Conservation (phyloP, 2,329 filamentous ascomycete genomes). For the Myriosclerotinia scirpicola region DNA sequence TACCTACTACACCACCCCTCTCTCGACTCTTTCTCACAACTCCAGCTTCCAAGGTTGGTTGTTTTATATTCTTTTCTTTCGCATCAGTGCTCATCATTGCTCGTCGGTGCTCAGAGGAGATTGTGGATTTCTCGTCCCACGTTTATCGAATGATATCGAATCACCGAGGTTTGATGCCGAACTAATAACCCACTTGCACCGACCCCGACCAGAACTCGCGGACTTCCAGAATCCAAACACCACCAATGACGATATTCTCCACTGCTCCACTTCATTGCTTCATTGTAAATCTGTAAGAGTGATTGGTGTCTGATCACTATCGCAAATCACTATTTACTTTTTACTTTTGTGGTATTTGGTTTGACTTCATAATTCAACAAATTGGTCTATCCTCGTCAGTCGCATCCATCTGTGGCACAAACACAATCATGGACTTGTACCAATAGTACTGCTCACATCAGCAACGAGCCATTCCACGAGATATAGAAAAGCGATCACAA, state of each 20-base stretch:
- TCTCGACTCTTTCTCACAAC: neutral
- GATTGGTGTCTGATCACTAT: constrained; percentile 1
- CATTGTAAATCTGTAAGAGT: neutral
- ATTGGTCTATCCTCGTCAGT: neutral
- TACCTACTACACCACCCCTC: neutral
- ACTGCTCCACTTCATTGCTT: constrained; percentile 13
- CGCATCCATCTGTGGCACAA: constrained; percentile 23
- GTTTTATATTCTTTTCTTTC: constrained; percentile 6
- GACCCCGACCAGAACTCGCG: neutral
- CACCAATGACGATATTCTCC: constrained; percentile 10
- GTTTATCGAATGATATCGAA: constrained; percentile 10
- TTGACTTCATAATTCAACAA: neutral
- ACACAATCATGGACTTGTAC: constrained; percentile 20
- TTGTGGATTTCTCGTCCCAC: constrained; percentile 1
- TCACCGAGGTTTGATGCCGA: constrained; percentile 10
- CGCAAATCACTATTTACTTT: neutral
- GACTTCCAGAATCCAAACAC: neutral
- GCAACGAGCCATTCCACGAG: constrained; percentile 17
- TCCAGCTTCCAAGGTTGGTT: neutral
- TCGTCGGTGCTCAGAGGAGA: neutral
- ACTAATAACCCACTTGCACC: constrained; percentile 5
- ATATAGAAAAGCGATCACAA: constrained; percentile 8
- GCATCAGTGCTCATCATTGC: neutral
- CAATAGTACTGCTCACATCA: constrained; percentile 24
- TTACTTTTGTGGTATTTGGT: neutral